Conservation (phyloP, 2,329 filamentous ascomycete species). For the Ophiostoma ulmi region DNA sequence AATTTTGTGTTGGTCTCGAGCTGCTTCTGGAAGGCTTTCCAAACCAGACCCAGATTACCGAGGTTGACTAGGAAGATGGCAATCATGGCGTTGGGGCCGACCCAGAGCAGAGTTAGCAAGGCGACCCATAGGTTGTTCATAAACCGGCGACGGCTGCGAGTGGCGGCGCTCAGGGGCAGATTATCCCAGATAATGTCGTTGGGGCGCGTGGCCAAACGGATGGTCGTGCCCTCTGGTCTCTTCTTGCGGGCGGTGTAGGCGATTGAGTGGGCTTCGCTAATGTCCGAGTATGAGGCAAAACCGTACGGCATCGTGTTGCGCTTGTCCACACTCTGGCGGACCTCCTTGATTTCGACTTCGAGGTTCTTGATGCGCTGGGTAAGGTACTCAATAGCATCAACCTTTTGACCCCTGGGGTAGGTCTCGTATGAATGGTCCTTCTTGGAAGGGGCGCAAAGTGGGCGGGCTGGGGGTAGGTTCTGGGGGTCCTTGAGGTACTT, state of each 20-base stretch:
- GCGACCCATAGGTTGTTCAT: slow-evolving; percentile 81
- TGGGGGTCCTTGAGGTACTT: slow-evolving; percentile 87
- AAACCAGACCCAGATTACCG: slow-evolving; percentile 71
- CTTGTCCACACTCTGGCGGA: slow-evolving; percentile 75
- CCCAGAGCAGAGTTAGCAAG: slow-evolving; percentile 76
- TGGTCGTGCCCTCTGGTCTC: slow-evolving; percentile 69
- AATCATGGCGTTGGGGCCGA: slow-evolving; percentile 88
- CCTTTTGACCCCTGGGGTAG: slow-evolving; percentile 64
- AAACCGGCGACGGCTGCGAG: slow-evolving; percentile 66
- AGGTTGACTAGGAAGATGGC: slow-evolving; percentile 89
- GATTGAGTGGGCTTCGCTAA: slow-evolving; percentile 80
- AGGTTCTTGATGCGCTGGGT: slow-evolving; percentile 78
- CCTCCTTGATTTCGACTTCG: slow-evolving; percentile 78
- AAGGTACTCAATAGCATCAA: slow-evolving; percentile 92
- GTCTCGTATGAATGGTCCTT: slow-evolving; percentile 64
- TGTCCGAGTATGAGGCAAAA: slow-evolving; percentile 88
- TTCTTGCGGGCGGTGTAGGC: slow-evolving; percentile 77
- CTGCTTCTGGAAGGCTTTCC: slow-evolving; percentile 65
- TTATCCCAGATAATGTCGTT: slow-evolving; percentile 97
- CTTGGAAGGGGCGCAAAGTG: slow-evolving; percentile 73
- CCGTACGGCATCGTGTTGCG: slow-evolving; percentile 86
- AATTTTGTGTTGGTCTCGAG: slow-evolving; percentile 58
- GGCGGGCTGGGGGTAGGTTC: slow-evolving; percentile 69
- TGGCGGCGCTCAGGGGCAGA: slow-evolving; percentile 63
- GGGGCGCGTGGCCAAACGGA: slow-evolving; percentile 75